Percentiles rank a stretch among this genome's conserved stretches.
phyloP scores from a whole-genome alignment of 2,329 filamentous ascomycete genomes.

The Aspergillus ochraceoroseus region DNA sequence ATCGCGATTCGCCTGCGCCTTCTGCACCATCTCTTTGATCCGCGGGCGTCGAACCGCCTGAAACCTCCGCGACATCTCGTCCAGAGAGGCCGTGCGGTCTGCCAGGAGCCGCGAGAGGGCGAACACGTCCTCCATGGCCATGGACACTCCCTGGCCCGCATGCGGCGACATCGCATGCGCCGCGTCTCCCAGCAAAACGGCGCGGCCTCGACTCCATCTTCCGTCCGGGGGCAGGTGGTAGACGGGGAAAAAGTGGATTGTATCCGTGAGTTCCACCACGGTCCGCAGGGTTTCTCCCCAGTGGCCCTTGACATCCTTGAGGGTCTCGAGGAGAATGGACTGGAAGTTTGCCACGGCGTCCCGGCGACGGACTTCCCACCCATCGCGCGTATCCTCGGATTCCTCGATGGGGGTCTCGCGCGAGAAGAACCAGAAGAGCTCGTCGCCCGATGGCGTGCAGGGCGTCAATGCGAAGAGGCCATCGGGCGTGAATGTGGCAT shows the following conservation, averaged over 20 bases:
- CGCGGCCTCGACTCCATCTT: constrained; percentile 32
- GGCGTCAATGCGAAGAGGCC: constrained; percentile 25
- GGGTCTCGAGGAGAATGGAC: constrained; percentile 44
- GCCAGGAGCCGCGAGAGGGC: constrained; percentile 28
- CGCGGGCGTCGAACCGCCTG: constrained; percentile 32
- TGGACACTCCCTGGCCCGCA: constrained; percentile 50
- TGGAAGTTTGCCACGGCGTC: constrained; percentile 27
- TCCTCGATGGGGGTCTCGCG: constrained; percentile 24
- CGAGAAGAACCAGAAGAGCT: constrained; percentile 31
- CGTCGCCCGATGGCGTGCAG: constrained; percentile 21
- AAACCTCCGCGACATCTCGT: constrained; percentile 25
- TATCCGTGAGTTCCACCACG: constrained; percentile 15
- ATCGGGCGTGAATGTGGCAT: constrained; percentile 22
- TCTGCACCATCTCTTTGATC: constrained; percentile 24
- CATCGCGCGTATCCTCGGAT: constrained; percentile 21
- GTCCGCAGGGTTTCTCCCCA: constrained; percentile 33
- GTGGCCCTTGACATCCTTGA: constrained; percentile 54
- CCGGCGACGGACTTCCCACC: constrained; percentile 28
- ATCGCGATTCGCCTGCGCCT: constrained; percentile 25
- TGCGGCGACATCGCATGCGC: constrained; percentile 35
- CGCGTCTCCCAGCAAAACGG: constrained; percentile 35
- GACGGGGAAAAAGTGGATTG: constrained; percentile 34
- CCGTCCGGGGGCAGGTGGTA: constrained; percentile 33
- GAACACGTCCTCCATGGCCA: constrained; percentile 50
- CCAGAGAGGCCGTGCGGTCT: constrained; percentile 15